A percentile compares a stretch with the other conserved stretches of the same genome.
These are phyloP conservation scores for Eremothecium cymbalariae DNA, from an alignment of 1,139 yeast genomes.

Conservation along the genomic window DNA sequence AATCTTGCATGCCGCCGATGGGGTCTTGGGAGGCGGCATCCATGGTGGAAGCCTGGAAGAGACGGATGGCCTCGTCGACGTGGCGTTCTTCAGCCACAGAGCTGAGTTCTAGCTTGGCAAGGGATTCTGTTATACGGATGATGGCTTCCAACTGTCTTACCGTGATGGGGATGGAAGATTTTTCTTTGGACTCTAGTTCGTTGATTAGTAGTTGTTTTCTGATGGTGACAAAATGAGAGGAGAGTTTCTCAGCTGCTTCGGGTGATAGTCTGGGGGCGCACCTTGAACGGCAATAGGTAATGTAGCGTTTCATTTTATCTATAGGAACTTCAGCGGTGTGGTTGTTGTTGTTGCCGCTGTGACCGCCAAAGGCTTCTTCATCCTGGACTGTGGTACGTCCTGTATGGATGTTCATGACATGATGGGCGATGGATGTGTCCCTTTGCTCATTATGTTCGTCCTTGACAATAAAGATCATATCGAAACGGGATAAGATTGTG, in stretches of 20 bases:
- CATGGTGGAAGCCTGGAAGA: conserved; percentile 96
- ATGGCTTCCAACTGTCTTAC: conserved; percentile 97
- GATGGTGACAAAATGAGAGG: conserved; percentile 91
- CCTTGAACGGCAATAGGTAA: conserved; percentile 78
- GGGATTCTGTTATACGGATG: conserved; percentile 87
- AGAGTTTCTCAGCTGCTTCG: conserved; percentile 83
- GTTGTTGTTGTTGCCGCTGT: not conserved
- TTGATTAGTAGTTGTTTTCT: conserved; percentile 74
- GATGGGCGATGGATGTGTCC: conserved; percentile 86
- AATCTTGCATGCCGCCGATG: conserved; percentile 38
- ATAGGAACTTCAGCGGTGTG: conserved; percentile 62
- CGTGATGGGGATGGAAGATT: conserved; percentile 95
- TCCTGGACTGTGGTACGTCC: conserved; percentile 52
- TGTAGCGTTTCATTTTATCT: conserved; percentile 83
- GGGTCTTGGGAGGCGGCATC: conserved; percentile 86
- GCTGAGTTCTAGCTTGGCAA: conserved; percentile 77
- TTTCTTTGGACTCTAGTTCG: conserved; percentile 75
- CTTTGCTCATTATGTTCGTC: conserved; percentile 86
- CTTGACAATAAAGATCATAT: conserved; percentile 94
- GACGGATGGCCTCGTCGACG: conserved; percentile 90
- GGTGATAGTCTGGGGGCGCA: conserved; percentile 91
- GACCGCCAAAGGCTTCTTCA: conserved; percentile 36
- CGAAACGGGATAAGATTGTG: conserved; percentile 92
- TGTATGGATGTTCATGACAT: conserved; percentile 91
- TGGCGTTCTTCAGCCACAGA: conserved; percentile 85